Base-by-base conservation (phyloP, 2,329 filamentous ascomycete species). In the Neoscytalidium dimidiatum region DNA sequence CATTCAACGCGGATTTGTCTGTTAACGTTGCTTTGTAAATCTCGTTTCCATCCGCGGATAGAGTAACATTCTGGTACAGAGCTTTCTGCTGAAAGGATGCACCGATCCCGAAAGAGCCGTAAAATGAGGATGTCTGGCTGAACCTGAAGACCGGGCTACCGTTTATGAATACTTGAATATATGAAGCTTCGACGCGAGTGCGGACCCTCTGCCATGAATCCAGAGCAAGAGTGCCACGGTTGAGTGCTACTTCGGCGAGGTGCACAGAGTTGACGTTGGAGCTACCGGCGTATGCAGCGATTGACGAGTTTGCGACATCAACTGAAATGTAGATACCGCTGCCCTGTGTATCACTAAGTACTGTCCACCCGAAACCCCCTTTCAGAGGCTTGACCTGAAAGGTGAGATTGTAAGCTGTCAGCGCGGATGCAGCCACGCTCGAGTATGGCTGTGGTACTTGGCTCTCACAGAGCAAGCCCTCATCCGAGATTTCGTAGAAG, bases 41-140 rank as follows among this genome's bases (percentile, higher is more conserved):
- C 70, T 68, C 4, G 67, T 66, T 60, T 75, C 76, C 1, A 71
- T 69, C 17, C 62, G 11, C 1, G 67, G 56, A 14, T 69, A 69
- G 0, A 63, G 48, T 21, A 53, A 74, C 62, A 33, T 75, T 68
- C 7, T 64, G 68, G 65, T 73, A 75, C 26, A 71, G 41, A 3
- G 73, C 71, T 3, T 68, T 65, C 41, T 77, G 74, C 2, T 70
- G 71, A 7, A 74, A 69, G 3, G 73, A 73, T 17, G 75, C 71
- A 23, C 75, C 75, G 4, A 77, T 41, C 0, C 75, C 74, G 48
- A 74, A 76, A 0, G 74, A 74, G 13, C 74, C 75, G 29, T 64
- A 72, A 62, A 74, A 72, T 1, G 68, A 58, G 6, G 68, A 58
- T 0, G 69, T 73, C 46, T 76, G 75, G 17, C 69, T 67, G 44